These are phyloP conservation scores for Ruellia speciosa DNA, from an alignment of 305 asterid species.

Conservation along the genomic window DNA sequence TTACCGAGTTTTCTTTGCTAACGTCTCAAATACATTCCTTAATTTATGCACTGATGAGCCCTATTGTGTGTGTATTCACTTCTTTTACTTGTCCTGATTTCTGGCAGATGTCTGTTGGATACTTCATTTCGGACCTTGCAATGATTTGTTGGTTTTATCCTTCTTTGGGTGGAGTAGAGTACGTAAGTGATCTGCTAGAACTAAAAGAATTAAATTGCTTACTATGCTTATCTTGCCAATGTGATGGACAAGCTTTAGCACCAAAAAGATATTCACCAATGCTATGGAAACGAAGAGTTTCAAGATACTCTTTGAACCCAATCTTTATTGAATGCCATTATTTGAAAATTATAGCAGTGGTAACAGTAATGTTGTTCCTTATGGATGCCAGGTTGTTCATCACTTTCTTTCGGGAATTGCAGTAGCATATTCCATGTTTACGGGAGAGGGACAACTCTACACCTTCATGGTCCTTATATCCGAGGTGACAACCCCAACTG, in stretches of 20 bases:
- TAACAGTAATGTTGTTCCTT: neutral
- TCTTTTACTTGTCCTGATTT: conserved; percentile 19
- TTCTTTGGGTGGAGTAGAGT: conserved; percentile 84
- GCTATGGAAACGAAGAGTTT: too few species aligned
- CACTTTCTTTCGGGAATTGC: conserved; percentile 89
- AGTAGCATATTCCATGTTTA: conserved; percentile 79
- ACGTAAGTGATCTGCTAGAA: conserved; percentile 50
- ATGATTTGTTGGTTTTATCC: conserved; percentile 96
- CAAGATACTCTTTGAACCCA: neutral
- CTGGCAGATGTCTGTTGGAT: conserved; percentile 78
- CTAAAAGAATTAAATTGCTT: neutral
- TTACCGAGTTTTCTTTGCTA: neutral
- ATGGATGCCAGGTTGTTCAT: conserved; percentile 61
- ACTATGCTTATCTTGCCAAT: neutral
- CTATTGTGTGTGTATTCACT: conserved; percentile 1
- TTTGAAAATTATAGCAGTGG: neutral
- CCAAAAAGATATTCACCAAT: too few species aligned
- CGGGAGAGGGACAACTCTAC: conserved; percentile 96
- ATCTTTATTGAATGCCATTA: neutral
- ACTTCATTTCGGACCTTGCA: conserved; percentile 79
- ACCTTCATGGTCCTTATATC: conserved; percentile 97
- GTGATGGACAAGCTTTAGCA: neutral
- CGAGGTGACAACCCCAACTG: conserved; percentile 89
- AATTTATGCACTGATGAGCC: too few species aligned
- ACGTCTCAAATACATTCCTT: neutral